phyloP scores from a whole-genome alignment of 352 stramenopile species.

The Phytophthora capsici region DNA sequence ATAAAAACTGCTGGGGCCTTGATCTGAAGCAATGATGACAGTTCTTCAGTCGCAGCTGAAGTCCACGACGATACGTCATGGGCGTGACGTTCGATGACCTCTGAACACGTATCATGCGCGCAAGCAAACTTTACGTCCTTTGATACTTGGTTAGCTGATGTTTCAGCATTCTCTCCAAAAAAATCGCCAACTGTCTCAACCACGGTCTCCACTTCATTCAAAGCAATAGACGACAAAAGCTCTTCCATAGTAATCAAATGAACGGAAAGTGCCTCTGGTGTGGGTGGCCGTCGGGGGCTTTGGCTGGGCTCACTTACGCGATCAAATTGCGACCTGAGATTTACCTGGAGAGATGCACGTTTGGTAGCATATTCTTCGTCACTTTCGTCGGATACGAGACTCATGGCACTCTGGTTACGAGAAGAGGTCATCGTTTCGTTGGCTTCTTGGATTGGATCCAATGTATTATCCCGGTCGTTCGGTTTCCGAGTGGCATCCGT shows the following conservation, averaged over 20 bases:
- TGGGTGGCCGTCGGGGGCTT: conserved; percentile 10
- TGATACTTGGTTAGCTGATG: neutral
- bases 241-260: conserved; percentile 54
- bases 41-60: conserved; percentile 45
- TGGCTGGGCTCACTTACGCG: conserved; percentile 48
- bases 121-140: conserved; percentile 48
- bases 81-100: conserved; percentile 51
- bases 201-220: conserved; percentile 30
- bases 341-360: conserved; percentile 71
- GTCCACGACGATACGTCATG: conserved; percentile 64
- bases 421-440: conserved; percentile 65
- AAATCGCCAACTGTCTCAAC: conserved; percentile 19
- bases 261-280: conserved; percentile 15
- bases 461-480: conserved; percentile 45
- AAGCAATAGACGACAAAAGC: conserved; percentile 39
- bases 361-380: conserved; percentile 59
- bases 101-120: conserved; percentile 43
- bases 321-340: conserved; percentile 78
- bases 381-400: conserved; percentile 68
- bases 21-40: conserved; percentile 54
- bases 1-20: conserved; percentile 54
- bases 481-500: conserved; percentile 7
- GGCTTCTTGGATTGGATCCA: conserved; percentile 73
- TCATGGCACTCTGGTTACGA: conserved; percentile 72
- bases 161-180: conserved; percentile 30